Evolutionary conservation across 495 filamentous ascomycete species (phyloP).

Genomic region (Aspergillus nanangensis): DNA sequence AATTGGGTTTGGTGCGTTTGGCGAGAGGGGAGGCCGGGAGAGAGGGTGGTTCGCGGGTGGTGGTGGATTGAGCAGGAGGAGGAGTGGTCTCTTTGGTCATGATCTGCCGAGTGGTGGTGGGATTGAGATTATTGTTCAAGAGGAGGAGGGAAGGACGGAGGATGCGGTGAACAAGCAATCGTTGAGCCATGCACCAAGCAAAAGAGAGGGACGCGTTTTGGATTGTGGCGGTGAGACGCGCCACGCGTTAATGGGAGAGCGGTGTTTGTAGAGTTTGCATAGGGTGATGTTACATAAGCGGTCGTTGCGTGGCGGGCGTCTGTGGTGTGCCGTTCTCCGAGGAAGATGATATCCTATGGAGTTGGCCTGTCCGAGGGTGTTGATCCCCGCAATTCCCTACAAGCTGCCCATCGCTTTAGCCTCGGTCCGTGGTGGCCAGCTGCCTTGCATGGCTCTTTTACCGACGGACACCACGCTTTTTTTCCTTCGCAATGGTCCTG

Average conservation of each 20-base stretch:
- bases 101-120: slow-evolving; percentile 23
- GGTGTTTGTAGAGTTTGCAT: too few relatives aligned
- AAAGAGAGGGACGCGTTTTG: slow-evolving; percentile 24
- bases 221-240: slow-evolving; percentile 34
- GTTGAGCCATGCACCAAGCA: not conserved
- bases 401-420: slow-evolving; percentile 14
- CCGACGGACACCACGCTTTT: too few relatives aligned
- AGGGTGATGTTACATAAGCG: too few relatives aligned
- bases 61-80: slow-evolving; percentile 20
- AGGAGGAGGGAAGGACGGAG: not conserved
- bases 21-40: slow-evolving; percentile 57
- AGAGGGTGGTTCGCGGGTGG: slow-evolving; percentile 48
- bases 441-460: too few relatives aligned
- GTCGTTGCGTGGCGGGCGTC: too few relatives aligned
- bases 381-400: slow-evolving; percentile 13
- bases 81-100: slow-evolving; percentile 53
- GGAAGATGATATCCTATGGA: too few relatives aligned
- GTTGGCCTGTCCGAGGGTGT: too few relatives aligned
- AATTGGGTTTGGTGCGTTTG: slow-evolving; percentile 55
- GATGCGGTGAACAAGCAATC: slow-evolving; percentile 1
- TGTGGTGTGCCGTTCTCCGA: too few relatives aligned
- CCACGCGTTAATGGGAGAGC: slow-evolving; percentile 17
- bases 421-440: slow-evolving; percentile 19
- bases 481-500: slow-evolving; percentile 2
- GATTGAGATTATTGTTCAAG: slow-evolving; percentile 1